A percentile compares a stretch with the other conserved stretches of the same genome.
Conservation (phyloP, 306 rosid genomes). For the Quercus aquifolioides region DNA sequence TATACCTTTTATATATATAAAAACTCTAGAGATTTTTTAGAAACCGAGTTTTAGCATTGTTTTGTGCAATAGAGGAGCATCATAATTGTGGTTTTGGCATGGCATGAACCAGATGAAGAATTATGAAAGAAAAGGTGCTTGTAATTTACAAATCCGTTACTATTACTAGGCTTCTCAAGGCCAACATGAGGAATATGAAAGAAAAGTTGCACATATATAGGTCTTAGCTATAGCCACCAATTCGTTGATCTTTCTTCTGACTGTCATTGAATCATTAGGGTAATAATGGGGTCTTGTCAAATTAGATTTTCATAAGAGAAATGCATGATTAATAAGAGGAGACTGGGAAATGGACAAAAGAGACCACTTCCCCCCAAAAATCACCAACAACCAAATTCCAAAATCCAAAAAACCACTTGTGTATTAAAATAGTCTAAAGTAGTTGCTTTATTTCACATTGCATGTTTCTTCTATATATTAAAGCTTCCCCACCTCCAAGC, state of each 20-base stretch:
- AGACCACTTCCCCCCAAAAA: slow-evolving; percentile 19
- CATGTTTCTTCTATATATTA: slow-evolving; percentile 25
- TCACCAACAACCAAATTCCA: slow-evolving; percentile 26
- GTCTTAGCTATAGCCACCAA: slow-evolving; percentile 5
- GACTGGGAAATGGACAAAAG: slow-evolving; percentile 7
- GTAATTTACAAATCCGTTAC: background rate
- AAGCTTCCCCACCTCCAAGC: slow-evolving; percentile 23
- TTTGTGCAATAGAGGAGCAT: no score
- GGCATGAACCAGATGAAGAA: background rate
- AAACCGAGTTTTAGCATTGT: background rate
- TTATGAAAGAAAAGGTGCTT: no score
- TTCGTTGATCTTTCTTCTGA: slow-evolving; percentile 19
- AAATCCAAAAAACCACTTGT: slow-evolving; percentile 3
- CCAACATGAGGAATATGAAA: slow-evolving; percentile 36
- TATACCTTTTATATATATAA: no score
- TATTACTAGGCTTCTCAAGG: slow-evolving; percentile 7
- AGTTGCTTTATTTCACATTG: slow-evolving; percentile 16
- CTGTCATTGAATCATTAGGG: slow-evolving; percentile 29
- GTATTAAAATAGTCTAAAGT: slow-evolving; percentile 8
- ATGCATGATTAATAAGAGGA: background rate
- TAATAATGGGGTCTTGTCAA: slow-evolving; percentile 40
- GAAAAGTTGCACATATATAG: background rate
- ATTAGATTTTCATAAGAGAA: background rate
- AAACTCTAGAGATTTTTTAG: background rate
- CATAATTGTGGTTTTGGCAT: background rate